Evolutionary conservation across 257 asterid species (phyloP), one percentile per base, ranked within the genome.

Genomic region (Nicotiana obtusifolia): DNA sequence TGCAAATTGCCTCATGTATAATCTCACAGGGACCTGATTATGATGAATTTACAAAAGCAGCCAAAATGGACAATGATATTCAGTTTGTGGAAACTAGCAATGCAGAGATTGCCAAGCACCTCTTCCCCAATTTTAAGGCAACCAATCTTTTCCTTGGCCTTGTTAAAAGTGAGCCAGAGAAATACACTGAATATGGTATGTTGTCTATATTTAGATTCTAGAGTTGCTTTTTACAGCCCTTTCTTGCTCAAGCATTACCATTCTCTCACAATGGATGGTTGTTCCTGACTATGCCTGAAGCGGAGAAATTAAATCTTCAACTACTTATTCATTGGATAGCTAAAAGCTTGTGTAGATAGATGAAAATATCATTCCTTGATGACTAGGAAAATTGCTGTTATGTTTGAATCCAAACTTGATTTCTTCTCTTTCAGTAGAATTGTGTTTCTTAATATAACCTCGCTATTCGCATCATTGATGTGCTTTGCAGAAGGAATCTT

Each of bases 91-190:
- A 90, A 87, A 91, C 98, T n/a, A 89, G 89, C 85, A 86, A 87
- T 83, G 19, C 60, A 26, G 98, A 96, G 85, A 84, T 92, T 64
- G 91, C 92, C 80, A 85, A 88, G 78, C 85, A 87, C 62, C 83
- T 96, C 37, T 94, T 90, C 83, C 98, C 92, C 24, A 59, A 59
- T 62, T 82, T 24, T 56, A 86, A 84, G 84, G 85, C 88, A 37
- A 33, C 88, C 26, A 85, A 81, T 53, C 78, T 86, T 37, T 91
- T 89, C 90, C 88, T 96, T 81, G 98, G 97, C 82, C 97, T 96
- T 76, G 95, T 89, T 85, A 94, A 94, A 89, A 87, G 83, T 22
- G 98, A 93, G 85, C 94, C 97, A n/a, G 97, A 96, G 91, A 91
- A 87, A 33, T 89, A 87, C 88, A 88, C 93, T 14, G 85, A 90